Conservation (phyloP, 306 rosid species). For the Nissolia schottii region DNA sequence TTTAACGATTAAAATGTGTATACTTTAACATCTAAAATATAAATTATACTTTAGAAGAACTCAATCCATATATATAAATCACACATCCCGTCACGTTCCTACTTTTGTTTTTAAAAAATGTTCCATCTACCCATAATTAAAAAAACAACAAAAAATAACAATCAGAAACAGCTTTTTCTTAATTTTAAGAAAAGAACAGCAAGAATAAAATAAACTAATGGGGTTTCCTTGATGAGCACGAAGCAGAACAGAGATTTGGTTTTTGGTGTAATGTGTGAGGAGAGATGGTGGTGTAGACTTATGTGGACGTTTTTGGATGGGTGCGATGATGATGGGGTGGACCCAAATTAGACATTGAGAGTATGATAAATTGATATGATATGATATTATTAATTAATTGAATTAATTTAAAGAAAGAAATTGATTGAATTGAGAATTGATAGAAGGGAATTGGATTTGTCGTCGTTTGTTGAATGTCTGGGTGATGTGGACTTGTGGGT, state of each 20-base stretch:
- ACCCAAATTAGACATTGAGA: neutral
- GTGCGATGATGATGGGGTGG: neutral
- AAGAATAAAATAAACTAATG: neutral
- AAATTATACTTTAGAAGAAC: too few species aligned
- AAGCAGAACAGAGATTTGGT: neutral
- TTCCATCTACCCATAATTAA: neutral
- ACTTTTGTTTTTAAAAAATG: neutral
- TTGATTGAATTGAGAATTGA: neutral
- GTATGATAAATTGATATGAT: neutral
- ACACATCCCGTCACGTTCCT: neutral
- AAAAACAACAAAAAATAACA: neutral
- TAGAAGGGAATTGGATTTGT: conserved; percentile 36
- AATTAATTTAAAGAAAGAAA: neutral
- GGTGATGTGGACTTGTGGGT: conserved; percentile 46
- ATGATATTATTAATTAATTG: conserved; percentile 11
- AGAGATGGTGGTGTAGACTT: neutral
- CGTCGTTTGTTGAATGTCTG: conserved; percentile 59
- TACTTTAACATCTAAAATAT: too few species aligned
- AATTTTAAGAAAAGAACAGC: neutral
- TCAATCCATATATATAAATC: too few species aligned
- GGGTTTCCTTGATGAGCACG: neutral
- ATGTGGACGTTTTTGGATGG: neutral
- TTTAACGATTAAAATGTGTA: too few species aligned
- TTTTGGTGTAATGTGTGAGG: neutral
- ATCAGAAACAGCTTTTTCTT: neutral